These are phyloP conservation scores for Rosa chinensis DNA, from an alignment of 306 rosid species.

Conservation along the genomic window DNA sequence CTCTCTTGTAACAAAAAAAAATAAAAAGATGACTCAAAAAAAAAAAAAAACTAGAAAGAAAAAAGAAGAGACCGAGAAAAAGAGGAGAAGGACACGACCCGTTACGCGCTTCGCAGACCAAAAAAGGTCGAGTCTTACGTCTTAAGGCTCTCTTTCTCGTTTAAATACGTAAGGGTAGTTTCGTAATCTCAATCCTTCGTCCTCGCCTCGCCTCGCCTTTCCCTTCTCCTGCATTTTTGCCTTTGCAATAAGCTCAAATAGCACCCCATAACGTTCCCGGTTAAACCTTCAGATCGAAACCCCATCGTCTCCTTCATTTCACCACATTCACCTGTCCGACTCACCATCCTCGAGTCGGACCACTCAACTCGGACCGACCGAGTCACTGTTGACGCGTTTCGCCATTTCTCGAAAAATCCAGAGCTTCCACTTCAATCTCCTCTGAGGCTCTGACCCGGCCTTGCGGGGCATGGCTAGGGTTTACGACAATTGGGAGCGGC, in stretches of 20 bases:
- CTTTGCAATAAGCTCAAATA: not conserved
- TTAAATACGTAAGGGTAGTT: not conserved
- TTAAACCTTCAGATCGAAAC: conserved; percentile 16
- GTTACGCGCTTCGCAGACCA: conserved; percentile 1
- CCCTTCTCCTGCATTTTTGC: not conserved
- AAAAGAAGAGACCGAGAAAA: not conserved
- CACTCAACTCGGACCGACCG: conserved; percentile 3
- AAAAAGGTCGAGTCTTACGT: not conserved
- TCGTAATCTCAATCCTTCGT: not conserved
- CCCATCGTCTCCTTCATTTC: conserved; percentile 13
- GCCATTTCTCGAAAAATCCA: not conserved
- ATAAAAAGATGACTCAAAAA: too few relatives aligned
- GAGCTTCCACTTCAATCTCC: conserved; percentile 7
- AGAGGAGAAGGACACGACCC: not conserved
- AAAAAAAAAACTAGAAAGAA: not conserved
- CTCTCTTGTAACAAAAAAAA: too few relatives aligned
- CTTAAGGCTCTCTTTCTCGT: not conserved
- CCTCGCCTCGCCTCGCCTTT: not conserved
- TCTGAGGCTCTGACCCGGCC: conserved; percentile 19
- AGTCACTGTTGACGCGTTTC: not conserved
- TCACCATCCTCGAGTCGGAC: conserved; percentile 9
- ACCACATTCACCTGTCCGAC: conserved; percentile 12
- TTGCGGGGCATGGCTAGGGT: conserved; percentile 71
- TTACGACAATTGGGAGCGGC: conserved; percentile 72
- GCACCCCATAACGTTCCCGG: not conserved